A percentile compares a stretch with the other conserved stretches of the same genome.
These are phyloP conservation scores for Trichoderma parareesei DNA, from an alignment of 495 filamentous ascomycete genomes.

Conservation along the genomic window DNA sequence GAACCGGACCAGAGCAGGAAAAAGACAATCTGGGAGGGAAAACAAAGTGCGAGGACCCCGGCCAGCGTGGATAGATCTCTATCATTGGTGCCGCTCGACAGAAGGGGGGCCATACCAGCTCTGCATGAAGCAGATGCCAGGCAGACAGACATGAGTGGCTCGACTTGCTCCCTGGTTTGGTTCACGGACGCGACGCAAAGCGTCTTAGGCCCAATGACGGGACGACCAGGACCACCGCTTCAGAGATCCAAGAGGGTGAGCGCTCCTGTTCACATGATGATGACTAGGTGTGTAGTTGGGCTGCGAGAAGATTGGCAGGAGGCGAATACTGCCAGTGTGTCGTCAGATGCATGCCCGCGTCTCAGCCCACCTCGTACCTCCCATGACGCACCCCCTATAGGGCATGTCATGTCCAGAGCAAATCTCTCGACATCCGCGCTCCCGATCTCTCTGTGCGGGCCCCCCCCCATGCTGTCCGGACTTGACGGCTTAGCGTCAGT, in stretches of 20 bases:
- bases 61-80: slow-evolving; percentile 6
- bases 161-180: background rate
- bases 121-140: background rate
- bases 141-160: background rate
- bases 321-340: background rate
- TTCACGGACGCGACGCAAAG: slow-evolving; percentile 1
- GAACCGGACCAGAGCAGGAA: slow-evolving; percentile 4
- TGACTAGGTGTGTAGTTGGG: background rate
- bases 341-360: slow-evolving; percentile 1
- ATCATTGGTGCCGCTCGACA: background rate
- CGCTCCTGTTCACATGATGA: slow-evolving; percentile 6
- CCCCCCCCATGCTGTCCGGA: background rate
- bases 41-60: slow-evolving; percentile 9
- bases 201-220: background rate
- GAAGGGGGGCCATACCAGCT: slow-evolving; percentile 4
- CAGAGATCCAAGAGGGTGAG: background rate
- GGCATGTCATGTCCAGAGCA: background rate
- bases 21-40: background rate
- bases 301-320: background rate
- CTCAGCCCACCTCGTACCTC: background rate
- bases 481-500: background rate
- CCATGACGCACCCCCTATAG: background rate
- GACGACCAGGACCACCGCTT: background rate
- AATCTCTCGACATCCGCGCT: slow-evolving; percentile 5
- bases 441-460: slow-evolving; percentile 6